Evolutionary conservation across 257 asterid species (phyloP).

Genomic region (Leptodermis oblonga): DNA sequence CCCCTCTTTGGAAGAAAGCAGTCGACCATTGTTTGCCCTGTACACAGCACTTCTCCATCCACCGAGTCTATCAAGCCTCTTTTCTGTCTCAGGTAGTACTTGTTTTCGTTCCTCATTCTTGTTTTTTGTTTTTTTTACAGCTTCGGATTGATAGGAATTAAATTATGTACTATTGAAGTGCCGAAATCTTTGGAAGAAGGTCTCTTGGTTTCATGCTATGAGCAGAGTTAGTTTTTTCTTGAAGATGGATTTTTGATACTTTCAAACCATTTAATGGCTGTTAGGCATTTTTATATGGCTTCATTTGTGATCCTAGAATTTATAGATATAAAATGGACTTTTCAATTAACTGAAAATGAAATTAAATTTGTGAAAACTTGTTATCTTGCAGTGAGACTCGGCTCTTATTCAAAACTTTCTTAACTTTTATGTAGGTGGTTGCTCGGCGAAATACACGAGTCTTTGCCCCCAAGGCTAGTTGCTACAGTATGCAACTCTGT

Average conservation of each 20-base stretch:
- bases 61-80: too few species aligned
- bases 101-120: too few species aligned
- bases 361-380: neutral
- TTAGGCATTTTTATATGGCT: neutral
- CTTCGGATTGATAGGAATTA: too few species aligned
- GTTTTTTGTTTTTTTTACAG: too few species aligned
- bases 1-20: too few species aligned
- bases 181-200: too few species aligned
- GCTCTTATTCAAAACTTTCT: slow-evolving; percentile 7
- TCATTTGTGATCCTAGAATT: neutral
- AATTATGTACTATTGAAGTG: too few species aligned
- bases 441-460: slow-evolving; percentile 79
- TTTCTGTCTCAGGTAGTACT: too few species aligned
- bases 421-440: slow-evolving; percentile 71
- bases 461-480: slow-evolving; percentile 87
- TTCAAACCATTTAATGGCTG: neutral
- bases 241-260: neutral
- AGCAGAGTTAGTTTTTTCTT: neutral
- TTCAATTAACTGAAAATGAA: neutral
- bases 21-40: too few species aligned
- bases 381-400: neutral
- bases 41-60: too few species aligned
- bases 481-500: slow-evolving; percentile 20
- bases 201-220: slow-evolving; percentile 6
- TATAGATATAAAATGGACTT: neutral